Conservation (phyloP, 352 stramenopile species). For the Pythium myriotylum region DNA sequence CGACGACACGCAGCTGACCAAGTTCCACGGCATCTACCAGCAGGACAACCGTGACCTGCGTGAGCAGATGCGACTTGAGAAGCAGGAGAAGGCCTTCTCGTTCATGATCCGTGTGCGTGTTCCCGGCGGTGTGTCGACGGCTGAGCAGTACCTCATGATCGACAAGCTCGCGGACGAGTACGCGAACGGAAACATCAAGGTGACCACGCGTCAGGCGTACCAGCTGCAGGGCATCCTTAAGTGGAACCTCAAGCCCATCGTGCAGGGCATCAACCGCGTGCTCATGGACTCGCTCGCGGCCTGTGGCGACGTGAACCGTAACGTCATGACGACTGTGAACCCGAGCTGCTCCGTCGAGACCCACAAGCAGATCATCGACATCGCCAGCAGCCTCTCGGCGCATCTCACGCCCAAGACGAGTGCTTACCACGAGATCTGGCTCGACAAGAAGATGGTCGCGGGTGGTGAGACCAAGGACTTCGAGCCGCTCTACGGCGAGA, state of each 20-base stretch:
- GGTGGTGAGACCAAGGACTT: conserved; percentile 93
- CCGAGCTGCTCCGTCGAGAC: conserved; percentile 86
- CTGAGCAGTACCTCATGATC: conserved; percentile 93
- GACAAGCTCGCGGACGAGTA: conserved; percentile 93
- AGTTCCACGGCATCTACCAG: conserved; percentile 99
- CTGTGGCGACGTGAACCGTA: conserved; percentile 97
- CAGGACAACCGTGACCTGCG: conserved; percentile 94
- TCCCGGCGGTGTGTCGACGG: conserved; percentile 92
- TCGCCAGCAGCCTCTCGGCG: conserved; percentile 91
- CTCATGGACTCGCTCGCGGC: conserved; percentile 95
- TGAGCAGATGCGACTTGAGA: conserved; percentile 74
- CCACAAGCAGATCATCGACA: conserved; percentile 83
- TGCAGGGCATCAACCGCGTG: conserved; percentile 91
- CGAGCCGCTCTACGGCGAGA: conserved; percentile 97
- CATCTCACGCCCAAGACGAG: conserved; percentile 93
- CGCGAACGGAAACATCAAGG: conserved; percentile 95
- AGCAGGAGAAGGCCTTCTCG: conserved; percentile 92
- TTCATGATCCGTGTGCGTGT: conserved; percentile 98
- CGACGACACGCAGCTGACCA: conserved; percentile 86
- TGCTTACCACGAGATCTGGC: conserved; percentile 97
- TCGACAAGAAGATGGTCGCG: conserved; percentile 97
- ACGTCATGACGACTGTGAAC: conserved; percentile 95
- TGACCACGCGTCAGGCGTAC: conserved; percentile 97
- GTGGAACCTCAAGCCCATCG: conserved; percentile 95
- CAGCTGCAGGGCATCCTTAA: conserved; percentile 97